phyloP scores from a whole-genome alignment of 2,329 filamentous ascomycete genomes.

The Talaromyces sp. region DNA sequence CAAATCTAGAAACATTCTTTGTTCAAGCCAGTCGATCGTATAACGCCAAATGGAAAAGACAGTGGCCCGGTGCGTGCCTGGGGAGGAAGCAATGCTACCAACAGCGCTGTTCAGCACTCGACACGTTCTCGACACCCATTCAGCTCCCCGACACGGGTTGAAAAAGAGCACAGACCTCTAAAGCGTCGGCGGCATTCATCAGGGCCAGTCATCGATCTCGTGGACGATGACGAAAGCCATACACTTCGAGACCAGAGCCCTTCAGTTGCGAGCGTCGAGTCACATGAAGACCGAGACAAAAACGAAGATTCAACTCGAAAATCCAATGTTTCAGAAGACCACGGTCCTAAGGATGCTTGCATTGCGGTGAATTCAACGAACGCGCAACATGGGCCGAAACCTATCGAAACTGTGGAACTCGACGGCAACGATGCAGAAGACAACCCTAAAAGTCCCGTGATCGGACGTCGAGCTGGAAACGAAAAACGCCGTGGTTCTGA shows the following conservation, averaged over 20 bases:
- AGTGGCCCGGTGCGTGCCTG: conserved; percentile 34
- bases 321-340: neutral
- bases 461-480: neutral
- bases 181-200: conserved; percentile 30
- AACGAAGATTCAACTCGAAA: neutral
- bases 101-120: neutral
- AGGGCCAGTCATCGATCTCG: conserved; percentile 20
- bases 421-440: neutral
- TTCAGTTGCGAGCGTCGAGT: conserved; percentile 22
- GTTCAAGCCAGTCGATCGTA: neutral
- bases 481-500: conserved; percentile 15
- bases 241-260: conserved; percentile 20
- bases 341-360: neutral
- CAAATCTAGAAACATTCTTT: conserved; percentile 15
- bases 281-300: neutral
- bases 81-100: conserved; percentile 20
- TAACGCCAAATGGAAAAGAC: conserved; percentile 21
- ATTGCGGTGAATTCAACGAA: neutral
- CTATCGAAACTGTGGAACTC: neutral
- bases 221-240: conserved; percentile 23
- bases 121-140: conserved; percentile 10
- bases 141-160: conserved; percentile 19
- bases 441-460: too few species aligned
- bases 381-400: neutral
- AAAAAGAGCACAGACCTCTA: conserved; percentile 24